A percentile compares a stretch with the other conserved stretches of the same genome.
Conservation (phyloP, 352 stramenopile species). For the Pythium graminicola region DNA sequence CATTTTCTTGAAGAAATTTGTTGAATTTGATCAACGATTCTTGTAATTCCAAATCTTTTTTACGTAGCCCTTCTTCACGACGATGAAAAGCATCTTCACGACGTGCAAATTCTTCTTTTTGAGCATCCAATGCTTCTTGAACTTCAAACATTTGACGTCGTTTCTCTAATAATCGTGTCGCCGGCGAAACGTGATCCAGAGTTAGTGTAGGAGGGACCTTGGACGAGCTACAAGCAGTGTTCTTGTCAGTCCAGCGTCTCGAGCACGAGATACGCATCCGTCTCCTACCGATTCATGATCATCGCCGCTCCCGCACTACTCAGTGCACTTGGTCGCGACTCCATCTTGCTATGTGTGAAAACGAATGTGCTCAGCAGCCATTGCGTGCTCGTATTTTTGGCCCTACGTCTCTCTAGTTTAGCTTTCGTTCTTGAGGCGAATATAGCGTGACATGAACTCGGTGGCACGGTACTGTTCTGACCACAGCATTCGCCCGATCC, state of each 20-base stretch:
- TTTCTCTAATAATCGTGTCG: conserved; percentile 91
- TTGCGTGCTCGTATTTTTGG: conserved; percentile 3
- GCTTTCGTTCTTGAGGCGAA: conserved; percentile 60
- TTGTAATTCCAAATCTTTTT: conserved; percentile 93
- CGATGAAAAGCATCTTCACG: conserved; percentile 89
- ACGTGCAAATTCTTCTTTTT: conserved; percentile 92
- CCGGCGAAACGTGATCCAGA: conserved; percentile 90
- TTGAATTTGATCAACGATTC: conserved; percentile 96
- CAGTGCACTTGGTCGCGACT: conserved; percentile 43
- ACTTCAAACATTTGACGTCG: conserved; percentile 94
- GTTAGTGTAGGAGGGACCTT: conserved; percentile 86
- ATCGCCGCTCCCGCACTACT: conserved; percentile 58
- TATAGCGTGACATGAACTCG: conserved; percentile 82
- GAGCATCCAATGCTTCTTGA: conserved; percentile 89
- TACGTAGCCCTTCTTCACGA: conserved; percentile 89
- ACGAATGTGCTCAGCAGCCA: no score
- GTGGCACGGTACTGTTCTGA: conserved; percentile 76
- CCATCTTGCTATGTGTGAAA: conserved; percentile 25
- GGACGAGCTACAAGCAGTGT: conserved; percentile 9
- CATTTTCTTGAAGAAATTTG: conserved; percentile 93
- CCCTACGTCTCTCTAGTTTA: not conserved
- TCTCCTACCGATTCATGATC: conserved; percentile 60
- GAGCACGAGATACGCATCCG: no score
- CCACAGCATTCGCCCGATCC: conserved; percentile 77
- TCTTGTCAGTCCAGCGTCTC: no score